Conservation (phyloP, 1,284 basidiomycete genomes). For the Nidula niveotomentosa region DNA sequence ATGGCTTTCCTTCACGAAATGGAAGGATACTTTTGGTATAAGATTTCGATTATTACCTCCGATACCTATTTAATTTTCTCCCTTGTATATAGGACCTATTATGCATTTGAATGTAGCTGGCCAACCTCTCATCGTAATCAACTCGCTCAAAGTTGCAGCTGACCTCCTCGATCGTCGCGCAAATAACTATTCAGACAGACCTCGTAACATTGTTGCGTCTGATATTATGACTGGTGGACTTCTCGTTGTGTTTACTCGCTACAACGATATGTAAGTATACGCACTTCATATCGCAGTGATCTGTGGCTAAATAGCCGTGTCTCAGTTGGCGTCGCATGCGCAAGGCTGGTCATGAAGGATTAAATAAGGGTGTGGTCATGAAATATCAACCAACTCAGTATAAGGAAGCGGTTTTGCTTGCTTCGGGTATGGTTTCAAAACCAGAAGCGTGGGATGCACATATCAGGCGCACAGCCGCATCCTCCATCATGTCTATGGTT, state of each 20-base stretch:
- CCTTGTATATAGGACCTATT: too few relatives aligned
- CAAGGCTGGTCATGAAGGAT: not conserved
- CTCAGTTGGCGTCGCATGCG: not conserved
- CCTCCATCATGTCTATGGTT: too few relatives aligned
- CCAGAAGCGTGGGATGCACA: not conserved
- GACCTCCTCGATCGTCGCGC: conserved; percentile 3
- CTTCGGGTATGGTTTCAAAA: not conserved
- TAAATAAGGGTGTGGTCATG: not conserved
- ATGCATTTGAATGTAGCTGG: conserved; percentile 4
- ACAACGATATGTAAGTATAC: not conserved
- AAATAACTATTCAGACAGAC: not conserved
- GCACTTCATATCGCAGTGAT: not conserved
- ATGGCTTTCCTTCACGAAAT: not conserved
- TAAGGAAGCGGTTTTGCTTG: not conserved
- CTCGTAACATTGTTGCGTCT: not conserved
- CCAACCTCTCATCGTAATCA: conserved; percentile 3
- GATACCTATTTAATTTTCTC: too few relatives aligned
- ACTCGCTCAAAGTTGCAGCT: conserved; percentile 5
- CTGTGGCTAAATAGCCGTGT: not conserved
- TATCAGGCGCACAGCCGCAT: too few relatives aligned
- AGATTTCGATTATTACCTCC: too few relatives aligned
- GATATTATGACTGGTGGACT: not conserved
- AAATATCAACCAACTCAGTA: not conserved
- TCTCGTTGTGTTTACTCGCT: not conserved
- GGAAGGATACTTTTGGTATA: not conserved